Evolutionary conservation across 176 grass and related monocot genomes (phyloP).

Genomic region (Musa acuminata): DNA sequence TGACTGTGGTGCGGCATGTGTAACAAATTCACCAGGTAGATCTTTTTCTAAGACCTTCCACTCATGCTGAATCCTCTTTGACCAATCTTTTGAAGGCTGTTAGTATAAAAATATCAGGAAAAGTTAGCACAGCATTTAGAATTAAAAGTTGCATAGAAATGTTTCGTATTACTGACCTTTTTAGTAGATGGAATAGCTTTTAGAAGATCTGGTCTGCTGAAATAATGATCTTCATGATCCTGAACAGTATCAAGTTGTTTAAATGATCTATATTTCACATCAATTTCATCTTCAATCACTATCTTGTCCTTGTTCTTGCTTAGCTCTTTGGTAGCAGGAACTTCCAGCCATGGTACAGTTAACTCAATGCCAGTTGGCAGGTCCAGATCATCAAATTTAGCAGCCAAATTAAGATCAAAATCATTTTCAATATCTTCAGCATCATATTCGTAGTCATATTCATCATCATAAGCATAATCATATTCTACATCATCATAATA

Average conservation of each 20-base stretch:
- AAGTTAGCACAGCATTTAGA: not conserved
- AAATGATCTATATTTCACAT: conserved; percentile 26
- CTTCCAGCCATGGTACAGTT: conserved; percentile 21
- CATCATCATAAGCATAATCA: conserved; percentile 44
- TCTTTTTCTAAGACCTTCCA: conserved; percentile 70
- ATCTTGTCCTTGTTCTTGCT: conserved; percentile 12
- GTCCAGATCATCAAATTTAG: conserved; percentile 42
- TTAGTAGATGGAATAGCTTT: not conserved
- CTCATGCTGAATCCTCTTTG: conserved; percentile 50
- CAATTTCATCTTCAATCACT: conserved; percentile 29
- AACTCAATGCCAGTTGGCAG: conserved; percentile 30
- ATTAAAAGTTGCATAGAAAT: not conserved
- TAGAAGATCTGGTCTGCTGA: conserved; percentile 22
- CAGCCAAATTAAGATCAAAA: conserved; percentile 37
- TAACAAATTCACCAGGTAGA: conserved; percentile 39
- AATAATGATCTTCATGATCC: conserved; percentile 61
- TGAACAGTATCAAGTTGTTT: conserved; percentile 52
- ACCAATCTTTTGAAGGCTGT: conserved; percentile 54
- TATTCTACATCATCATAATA: conserved; percentile 27
- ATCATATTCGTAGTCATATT: conserved; percentile 31
- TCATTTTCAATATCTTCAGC: conserved; percentile 17
- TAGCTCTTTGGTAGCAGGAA: conserved; percentile 25
- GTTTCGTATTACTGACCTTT: not conserved
- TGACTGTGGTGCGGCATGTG: not conserved
- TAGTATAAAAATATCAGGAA: not conserved